Evolutionary conservation across 805 yeast species (phyloP).

Genomic region (Tetrapisispora taiwanensis): DNA sequence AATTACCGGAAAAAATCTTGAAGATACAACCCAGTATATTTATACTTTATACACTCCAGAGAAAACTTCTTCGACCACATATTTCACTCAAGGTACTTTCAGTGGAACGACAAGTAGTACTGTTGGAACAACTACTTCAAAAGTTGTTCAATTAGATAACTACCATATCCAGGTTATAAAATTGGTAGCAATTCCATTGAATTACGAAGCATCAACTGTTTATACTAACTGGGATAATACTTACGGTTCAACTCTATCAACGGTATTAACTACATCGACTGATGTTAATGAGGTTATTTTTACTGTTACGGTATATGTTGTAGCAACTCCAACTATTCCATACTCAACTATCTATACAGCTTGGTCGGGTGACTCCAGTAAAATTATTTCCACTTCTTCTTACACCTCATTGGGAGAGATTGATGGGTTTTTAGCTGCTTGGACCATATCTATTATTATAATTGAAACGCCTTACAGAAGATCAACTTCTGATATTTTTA

Average conservation of each 20-base stretch:
- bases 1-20: background rate
- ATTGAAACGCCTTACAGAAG: background rate
- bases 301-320: background rate
- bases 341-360: background rate
- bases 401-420: constrained; percentile 5
- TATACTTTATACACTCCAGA: background rate
- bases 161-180: background rate
- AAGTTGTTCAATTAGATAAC: background rate
- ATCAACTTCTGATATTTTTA: background rate
- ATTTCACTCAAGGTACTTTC: background rate
- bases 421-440: background rate
- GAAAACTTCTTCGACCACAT: background rate
- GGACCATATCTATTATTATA: background rate
- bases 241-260: background rate
- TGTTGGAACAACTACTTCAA: background rate
- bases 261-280: background rate
- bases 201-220: background rate
- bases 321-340: background rate
- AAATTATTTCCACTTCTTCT: background rate
- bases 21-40: background rate
- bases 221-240: background rate
- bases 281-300: background rate
- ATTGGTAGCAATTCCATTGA: background rate
- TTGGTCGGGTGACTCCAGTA: background rate
- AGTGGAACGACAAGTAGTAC: background rate